Conservation (phyloP, 2,329 filamentous ascomycete species). For the Ceratocystis destructans region DNA sequence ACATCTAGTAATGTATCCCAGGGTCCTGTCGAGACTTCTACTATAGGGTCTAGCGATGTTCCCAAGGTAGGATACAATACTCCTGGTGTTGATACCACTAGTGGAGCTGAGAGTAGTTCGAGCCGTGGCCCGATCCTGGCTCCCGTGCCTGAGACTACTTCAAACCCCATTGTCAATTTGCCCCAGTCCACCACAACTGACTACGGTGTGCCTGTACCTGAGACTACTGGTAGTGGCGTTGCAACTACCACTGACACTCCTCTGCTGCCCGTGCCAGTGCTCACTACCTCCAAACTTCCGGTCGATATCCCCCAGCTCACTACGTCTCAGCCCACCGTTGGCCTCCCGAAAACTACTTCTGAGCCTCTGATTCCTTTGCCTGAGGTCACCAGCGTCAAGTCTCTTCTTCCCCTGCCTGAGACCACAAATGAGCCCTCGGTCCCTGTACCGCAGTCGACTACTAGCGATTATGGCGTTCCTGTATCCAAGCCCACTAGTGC, state of each 20-base stretch:
- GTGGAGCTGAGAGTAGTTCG: neutral
- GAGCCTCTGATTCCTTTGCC: neutral
- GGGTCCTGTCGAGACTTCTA: neutral
- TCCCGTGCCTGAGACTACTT: neutral
- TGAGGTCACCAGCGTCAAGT: neutral
- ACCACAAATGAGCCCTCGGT: neutral
- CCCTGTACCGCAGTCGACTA: neutral
- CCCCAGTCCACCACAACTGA: neutral
- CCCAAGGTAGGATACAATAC: neutral
- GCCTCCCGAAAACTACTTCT: neutral
- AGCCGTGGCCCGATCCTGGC: neutral
- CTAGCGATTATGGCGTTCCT: neutral
- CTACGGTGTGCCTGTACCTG: neutral
- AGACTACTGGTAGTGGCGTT: neutral
- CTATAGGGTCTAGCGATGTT: neutral
- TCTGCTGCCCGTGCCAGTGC: neutral
- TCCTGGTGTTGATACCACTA: neutral
- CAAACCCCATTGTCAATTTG: neutral
- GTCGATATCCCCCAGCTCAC: neutral
- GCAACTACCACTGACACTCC: neutral
- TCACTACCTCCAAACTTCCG: neutral
- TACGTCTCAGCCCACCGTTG: neutral
- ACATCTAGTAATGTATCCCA: neutral
- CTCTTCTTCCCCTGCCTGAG: neutral
- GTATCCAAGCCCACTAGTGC: neutral